Base-by-base conservation (phyloP, 345 rosid species). In the Acer campestre region DNA sequence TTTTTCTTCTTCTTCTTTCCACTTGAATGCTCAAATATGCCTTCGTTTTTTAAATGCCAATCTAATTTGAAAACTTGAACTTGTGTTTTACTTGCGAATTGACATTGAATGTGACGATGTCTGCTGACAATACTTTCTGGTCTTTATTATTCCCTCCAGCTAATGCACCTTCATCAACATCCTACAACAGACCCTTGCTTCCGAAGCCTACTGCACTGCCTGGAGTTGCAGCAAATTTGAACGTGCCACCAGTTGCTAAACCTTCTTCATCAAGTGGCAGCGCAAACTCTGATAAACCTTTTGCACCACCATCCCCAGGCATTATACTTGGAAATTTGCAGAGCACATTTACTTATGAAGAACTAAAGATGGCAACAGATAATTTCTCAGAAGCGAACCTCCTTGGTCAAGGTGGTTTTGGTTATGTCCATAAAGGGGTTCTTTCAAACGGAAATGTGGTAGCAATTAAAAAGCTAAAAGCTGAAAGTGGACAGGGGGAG, bases 371-470 rank as follows among this genome's bases (percentile, higher is more conserved):
- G 42, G 97, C 97, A 73, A 89, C 92, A 10, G 61, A 78, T 68
- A 76, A 77, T 23, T 93, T 91, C 85, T 86, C 91, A 5, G 71
- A 77, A 35, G 65, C 58, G 40, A 93, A 89, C 75, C 83, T 89
- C 2, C 77, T 93, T 55, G 94, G 97, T 67, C 91, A 89, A 85
- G 95, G 97, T 71, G 97, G 97, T 76, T 91, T 87, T 84, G 95
- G 95, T 80, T 88, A 86, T 80, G 95, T 89, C 58, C 91, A 91
- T 61, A 91, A 73, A 79, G 97, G 97, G 79, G 77, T 87, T 61
- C 90, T 91, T 77, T 48, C 75, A 18, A 80, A 88, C 63, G 90
- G 94, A 61, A 89, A 80, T 49, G 75, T 76, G 55, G 93, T 89
- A n/a, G 97, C 97, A 9, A 53, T 93, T 25, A 93, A 91, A 84